These are phyloP conservation scores for Lactarius hatsudake DNA, from an alignment of 768 basidiomycete genomes.

Conservation along the genomic window DNA sequence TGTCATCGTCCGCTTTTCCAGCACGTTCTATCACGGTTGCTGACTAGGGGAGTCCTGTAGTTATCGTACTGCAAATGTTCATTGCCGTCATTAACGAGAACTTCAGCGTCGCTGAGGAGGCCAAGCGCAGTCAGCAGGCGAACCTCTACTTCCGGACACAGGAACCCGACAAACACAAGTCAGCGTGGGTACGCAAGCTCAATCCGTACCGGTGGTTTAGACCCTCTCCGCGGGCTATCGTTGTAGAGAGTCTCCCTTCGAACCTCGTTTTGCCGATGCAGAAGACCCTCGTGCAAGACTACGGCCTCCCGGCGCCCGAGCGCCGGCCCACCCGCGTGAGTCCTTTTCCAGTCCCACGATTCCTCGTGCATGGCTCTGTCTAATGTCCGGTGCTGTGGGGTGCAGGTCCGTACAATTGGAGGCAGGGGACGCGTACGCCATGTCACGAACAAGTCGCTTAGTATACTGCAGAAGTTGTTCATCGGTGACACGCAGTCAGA, in stretches of 20 bases:
- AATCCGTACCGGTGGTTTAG: slow-evolving; percentile 89
- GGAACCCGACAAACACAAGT: slow-evolving; percentile 42
- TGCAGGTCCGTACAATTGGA: neutral
- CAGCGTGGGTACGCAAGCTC: slow-evolving; percentile 67
- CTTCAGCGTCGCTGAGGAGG: slow-evolving; percentile 88
- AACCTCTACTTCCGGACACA: slow-evolving; percentile 63
- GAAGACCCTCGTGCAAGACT: slow-evolving; percentile 66
- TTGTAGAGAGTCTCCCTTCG: slow-evolving; percentile 67
- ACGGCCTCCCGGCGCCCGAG: slow-evolving; percentile 41
- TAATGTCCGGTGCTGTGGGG: neutral
- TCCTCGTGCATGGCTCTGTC: neutral
- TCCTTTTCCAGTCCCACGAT: neutral
- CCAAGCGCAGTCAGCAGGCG: slow-evolving; percentile 79
- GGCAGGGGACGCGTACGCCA: slow-evolving; percentile 43
- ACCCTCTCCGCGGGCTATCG: slow-evolving; percentile 68
- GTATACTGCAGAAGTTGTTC: slow-evolving; percentile 62
- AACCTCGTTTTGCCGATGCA: slow-evolving; percentile 78
- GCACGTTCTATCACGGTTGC: neutral
- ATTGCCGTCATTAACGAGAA: slow-evolving; percentile 98
- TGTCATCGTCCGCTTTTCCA: slow-evolving; percentile 35
- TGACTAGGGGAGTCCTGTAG: slow-evolving; percentile 39
- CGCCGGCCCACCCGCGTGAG: slow-evolving; percentile 35
- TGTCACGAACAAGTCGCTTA: slow-evolving; percentile 56
- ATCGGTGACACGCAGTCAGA: slow-evolving; percentile 48
- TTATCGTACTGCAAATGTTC: slow-evolving; percentile 92